Conservation (phyloP, 345 rosid genomes). For the Eucalyptus camaldulensis region DNA sequence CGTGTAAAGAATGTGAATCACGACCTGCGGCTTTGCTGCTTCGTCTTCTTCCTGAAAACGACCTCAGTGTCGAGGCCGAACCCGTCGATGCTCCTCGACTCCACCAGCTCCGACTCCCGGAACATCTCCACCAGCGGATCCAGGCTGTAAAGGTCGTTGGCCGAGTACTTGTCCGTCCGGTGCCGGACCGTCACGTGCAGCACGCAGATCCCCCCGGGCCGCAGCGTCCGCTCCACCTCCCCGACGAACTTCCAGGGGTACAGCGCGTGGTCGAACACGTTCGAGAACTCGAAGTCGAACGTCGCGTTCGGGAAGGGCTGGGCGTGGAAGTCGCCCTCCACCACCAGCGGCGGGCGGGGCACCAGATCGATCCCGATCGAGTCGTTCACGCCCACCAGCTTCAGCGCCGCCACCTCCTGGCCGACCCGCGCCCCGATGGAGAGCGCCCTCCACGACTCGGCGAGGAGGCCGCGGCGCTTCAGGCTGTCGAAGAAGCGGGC, state of each 20-base stretch:
- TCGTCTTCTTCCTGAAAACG: conserved; percentile 41
- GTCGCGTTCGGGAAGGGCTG: conserved; percentile 65
- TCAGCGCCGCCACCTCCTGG: conserved; percentile 82
- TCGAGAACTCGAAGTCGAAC: conserved; percentile 83
- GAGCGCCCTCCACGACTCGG: conserved; percentile 48
- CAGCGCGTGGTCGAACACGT: conserved; percentile 91
- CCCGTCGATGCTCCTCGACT: conserved; percentile 65
- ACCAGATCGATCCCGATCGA: conserved; percentile 85
- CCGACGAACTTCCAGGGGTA: conserved; percentile 57
- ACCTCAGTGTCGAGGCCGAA: conserved; percentile 93
- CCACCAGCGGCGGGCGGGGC: conserved; percentile 68
- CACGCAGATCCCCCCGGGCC: conserved; percentile 51
- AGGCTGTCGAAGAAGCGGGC: conserved; percentile 38
- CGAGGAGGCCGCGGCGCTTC: conserved; percentile 17
- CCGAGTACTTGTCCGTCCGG: conserved; percentile 78
- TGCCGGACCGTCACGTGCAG: conserved; percentile 60
- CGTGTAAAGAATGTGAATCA: background rate
- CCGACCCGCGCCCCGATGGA: conserved; percentile 90
- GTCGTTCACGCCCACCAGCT: conserved; percentile 45
- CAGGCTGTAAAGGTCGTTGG: conserved; percentile 64
- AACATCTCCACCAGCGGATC: conserved; percentile 44
- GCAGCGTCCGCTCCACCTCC: conserved; percentile 83
- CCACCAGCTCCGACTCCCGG: conserved; percentile 40
- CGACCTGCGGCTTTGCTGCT: background rate
- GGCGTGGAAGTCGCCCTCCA: conserved; percentile 66